phyloP scores from a whole-genome alignment of 805 yeast genomes.

The Monosporozyma unispora region DNA sequence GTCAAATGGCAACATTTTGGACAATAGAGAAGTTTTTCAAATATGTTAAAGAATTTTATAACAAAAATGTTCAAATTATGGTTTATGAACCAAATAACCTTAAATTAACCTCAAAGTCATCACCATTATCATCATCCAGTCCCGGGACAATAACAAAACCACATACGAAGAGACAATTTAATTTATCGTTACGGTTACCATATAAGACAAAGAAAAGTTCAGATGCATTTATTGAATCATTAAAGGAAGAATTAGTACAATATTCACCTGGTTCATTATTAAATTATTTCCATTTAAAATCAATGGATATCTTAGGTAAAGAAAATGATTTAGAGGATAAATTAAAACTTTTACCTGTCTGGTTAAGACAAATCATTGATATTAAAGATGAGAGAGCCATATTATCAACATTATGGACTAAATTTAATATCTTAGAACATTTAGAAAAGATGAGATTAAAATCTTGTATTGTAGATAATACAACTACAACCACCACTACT shows the following conservation, averaged over 20 bases:
- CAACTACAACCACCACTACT: neutral
- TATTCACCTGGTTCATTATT: slow-evolving; percentile 27
- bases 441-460: slow-evolving; percentile 25
- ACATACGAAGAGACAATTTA: slow-evolving; percentile 1
- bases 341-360: slow-evolving; percentile 22
- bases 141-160: neutral
- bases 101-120: neutral
- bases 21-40: slow-evolving; percentile 15
- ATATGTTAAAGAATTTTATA: neutral
- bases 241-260: slow-evolving; percentile 25
- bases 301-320: neutral
- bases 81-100: neutral
- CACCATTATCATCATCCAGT: no score
- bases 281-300: slow-evolving; percentile 23
- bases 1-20: slow-evolving; percentile 19
- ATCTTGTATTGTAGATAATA: slow-evolving; percentile 14
- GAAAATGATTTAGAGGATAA: slow-evolving; percentile 6
- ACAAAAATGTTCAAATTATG: neutral
- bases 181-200: slow-evolving; percentile 16
- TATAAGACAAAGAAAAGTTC: slow-evolving; percentile 8
- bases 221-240: slow-evolving; percentile 23
- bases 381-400: slow-evolving; percentile 17
- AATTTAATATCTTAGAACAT: slow-evolving; percentile 31
- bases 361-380: slow-evolving; percentile 22
- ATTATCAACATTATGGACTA: slow-evolving; percentile 20